phyloP scores from a whole-genome alignment of 805 yeast species.

The Ogataea allantospora region DNA sequence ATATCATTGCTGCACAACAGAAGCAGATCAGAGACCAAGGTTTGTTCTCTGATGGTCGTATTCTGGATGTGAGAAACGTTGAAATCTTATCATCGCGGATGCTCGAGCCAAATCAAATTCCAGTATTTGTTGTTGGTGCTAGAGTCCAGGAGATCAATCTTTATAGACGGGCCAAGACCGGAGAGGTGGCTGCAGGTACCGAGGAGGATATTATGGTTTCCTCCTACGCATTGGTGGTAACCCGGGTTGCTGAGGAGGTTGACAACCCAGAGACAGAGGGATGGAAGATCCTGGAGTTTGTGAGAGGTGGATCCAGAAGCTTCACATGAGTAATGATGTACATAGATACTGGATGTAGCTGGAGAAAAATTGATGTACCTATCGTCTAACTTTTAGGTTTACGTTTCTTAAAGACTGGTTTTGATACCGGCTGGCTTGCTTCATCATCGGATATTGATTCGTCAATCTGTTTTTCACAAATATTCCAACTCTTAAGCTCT shows the following conservation, averaged over 20 bases:
- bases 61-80: constrained; percentile 92
- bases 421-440: constrained; percentile 2
- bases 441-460: constrained; percentile 10
- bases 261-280: constrained; percentile 92
- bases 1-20: constrained; percentile 90
- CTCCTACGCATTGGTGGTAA: constrained; percentile 94
- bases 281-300: constrained; percentile 94
- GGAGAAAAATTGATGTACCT: constrained; percentile 6
- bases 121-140: constrained; percentile 90
- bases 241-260: constrained; percentile 89
- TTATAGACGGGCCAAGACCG: constrained; percentile 86
- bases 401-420: constrained; percentile 20
- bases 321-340: constrained; percentile 45
- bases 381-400: constrained; percentile 4
- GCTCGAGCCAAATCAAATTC: constrained; percentile 86
- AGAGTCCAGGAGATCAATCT: constrained; percentile 95
- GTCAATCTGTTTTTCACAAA: constrained; percentile 18
- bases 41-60: constrained; percentile 83
- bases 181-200: constrained; percentile 93
- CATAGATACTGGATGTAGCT: constrained; percentile 6
- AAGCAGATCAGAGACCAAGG: constrained; percentile 92
- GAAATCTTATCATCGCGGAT: constrained; percentile 86
- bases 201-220: constrained; percentile 90
- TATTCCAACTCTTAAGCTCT: constrained; percentile 31
- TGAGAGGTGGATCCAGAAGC: constrained; percentile 87